These are phyloP conservation scores for Ammopiptanthus mongolicus DNA, from an alignment of 306 rosid species.

Conservation along the genomic window DNA sequence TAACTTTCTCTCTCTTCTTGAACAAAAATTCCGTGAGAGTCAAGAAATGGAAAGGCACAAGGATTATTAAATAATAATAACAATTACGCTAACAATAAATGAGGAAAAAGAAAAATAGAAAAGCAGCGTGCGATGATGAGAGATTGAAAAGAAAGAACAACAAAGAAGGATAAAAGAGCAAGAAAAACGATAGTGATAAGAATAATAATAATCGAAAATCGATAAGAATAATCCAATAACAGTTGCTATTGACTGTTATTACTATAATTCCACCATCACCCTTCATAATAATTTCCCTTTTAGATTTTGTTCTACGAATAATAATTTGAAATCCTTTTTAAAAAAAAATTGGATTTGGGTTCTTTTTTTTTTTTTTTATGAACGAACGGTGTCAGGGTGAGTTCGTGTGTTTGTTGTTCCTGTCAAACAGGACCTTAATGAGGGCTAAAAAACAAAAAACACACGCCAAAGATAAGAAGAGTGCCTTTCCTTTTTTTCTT, in stretches of 20 bases:
- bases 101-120: conserved; percentile 18
- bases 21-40: conserved; percentile 64
- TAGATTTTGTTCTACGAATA: conserved; percentile 20
- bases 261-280: conserved; percentile 61
- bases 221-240: conserved; percentile 45
- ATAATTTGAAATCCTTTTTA: conserved; percentile 4
- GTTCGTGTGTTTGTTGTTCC: conserved; percentile 21
- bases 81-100: conserved; percentile 12
- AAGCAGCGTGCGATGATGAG: conserved; percentile 12
- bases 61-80: conserved; percentile 21
- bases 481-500: not conserved
- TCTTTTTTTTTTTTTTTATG: conserved; percentile 19
- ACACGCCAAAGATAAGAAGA: conserved; percentile 17
- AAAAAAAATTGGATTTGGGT: not conserved
- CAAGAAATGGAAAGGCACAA: conserved; percentile 51
- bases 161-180: conserved; percentile 34
- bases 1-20: conserved; percentile 24
- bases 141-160: conserved; percentile 39
- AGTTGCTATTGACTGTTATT: conserved; percentile 42
- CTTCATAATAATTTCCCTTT: conserved; percentile 48
- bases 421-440: conserved; percentile 34
- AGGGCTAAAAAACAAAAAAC: conserved; percentile 10
- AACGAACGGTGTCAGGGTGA: conserved; percentile 40
- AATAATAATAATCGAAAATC: conserved; percentile 34
- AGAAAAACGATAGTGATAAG: conserved; percentile 18